Conservation (phyloP, 495 filamentous ascomycete species). For the Lasiosphaeria miniovina region DNA sequence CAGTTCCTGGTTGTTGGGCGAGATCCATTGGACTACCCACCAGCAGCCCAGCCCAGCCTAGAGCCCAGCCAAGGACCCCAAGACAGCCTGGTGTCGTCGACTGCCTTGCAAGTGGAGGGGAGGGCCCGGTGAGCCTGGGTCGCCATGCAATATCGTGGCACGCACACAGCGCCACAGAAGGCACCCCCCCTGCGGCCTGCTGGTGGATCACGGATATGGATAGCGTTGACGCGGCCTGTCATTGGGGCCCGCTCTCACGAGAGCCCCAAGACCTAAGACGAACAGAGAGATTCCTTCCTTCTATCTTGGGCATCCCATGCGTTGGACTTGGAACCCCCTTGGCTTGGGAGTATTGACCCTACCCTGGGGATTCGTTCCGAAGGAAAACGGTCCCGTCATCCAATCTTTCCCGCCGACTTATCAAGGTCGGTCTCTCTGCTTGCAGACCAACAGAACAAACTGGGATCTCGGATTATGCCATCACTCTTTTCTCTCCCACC, state of each 20-base stretch:
- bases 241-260: not conserved
- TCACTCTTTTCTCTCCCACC: too few relatives aligned
- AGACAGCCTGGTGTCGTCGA: not conserved
- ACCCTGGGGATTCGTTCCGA: too few relatives aligned
- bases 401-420: not conserved
- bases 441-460: too few relatives aligned
- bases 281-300: constrained; percentile 1
- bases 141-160: constrained; percentile 8
- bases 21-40: too few relatives aligned
- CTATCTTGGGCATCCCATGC: not conserved
- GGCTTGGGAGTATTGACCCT: not conserved
- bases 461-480: too few relatives aligned
- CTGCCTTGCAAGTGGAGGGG: not conserved
- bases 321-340: not conserved
- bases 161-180: not conserved
- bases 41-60: too few relatives aligned
- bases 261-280: not conserved
- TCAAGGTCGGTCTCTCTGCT: not conserved
- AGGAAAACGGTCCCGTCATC: not conserved
- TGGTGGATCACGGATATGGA: not conserved
- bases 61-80: too few relatives aligned
- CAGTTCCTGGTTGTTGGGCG: not conserved
- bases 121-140: not conserved
- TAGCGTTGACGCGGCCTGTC: not conserved
- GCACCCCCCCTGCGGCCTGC: not conserved